phyloP scores from a whole-genome alignment of 208 protist genomes.

The Porcisia hertigi region DNA sequence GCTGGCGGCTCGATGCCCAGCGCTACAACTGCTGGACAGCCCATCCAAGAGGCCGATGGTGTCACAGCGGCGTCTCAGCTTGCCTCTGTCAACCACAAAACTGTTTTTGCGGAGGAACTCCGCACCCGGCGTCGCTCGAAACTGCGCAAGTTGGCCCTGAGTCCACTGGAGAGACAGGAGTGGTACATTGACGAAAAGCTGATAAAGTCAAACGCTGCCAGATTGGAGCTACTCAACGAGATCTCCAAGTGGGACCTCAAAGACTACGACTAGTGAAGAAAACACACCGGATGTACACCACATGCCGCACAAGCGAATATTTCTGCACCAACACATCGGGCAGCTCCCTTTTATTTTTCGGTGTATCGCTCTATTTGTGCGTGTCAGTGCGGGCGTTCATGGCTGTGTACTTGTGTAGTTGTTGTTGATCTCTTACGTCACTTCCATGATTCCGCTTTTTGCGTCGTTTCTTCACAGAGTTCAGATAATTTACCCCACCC shows the following conservation, averaged over 20 bases:
- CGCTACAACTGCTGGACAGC: background rate
- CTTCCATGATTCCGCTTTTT: background rate
- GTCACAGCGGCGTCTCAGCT: constrained; percentile 14
- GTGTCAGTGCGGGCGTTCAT: background rate
- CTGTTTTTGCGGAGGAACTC: constrained; percentile 68
- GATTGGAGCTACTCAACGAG: constrained; percentile 83
- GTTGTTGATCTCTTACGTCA: background rate
- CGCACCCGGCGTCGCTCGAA: constrained; percentile 46
- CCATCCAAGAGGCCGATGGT: background rate
- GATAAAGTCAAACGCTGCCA: constrained; percentile 63
- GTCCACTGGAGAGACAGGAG: constrained; percentile 69
- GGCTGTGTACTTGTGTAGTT: no score
- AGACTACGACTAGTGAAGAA: constrained; percentile 61
- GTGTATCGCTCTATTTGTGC: background rate
- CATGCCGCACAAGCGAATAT: background rate
- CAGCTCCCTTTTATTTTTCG: background rate
- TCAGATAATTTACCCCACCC: background rate
- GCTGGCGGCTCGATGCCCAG: background rate
- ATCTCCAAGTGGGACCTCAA: constrained; percentile 73
- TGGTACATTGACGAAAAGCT: constrained; percentile 89
- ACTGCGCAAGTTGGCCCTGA: constrained; percentile 70
- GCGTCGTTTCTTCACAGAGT: constrained; percentile 1
- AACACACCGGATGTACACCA: background rate
- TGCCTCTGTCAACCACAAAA: constrained; percentile 38
- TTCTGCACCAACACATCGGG: background rate